Percentiles rank a stretch among this genome's conserved stretches.
phyloP scores from a whole-genome alignment of 2,329 filamentous ascomycete genomes.

The Neofusicoccum ribis region DNA sequence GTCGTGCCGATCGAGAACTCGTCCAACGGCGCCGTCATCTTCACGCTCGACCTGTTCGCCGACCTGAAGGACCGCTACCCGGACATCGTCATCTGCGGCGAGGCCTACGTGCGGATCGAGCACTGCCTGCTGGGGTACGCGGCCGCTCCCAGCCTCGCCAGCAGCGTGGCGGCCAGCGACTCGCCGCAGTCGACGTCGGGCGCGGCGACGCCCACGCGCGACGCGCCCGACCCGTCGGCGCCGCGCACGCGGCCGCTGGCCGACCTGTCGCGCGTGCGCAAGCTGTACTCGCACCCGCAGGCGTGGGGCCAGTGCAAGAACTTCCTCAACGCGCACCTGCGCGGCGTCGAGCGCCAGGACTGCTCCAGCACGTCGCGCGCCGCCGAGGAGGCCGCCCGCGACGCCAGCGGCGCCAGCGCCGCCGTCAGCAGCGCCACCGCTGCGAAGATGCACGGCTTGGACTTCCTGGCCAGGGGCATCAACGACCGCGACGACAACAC shows the following conservation, averaged over 20 bases:
- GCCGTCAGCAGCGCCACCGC: slow-evolving; percentile 79
- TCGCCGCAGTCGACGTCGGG: slow-evolving; percentile 32
- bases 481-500: slow-evolving; percentile 75
- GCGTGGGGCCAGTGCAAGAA: slow-evolving; percentile 86
- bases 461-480: slow-evolving; percentile 68
- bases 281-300: slow-evolving; percentile 90
- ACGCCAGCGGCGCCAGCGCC: slow-evolving; percentile 63
- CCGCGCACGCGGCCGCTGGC: too few relatives aligned
- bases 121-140: slow-evolving; percentile 74
- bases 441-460: slow-evolving; percentile 65
- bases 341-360: slow-evolving; percentile 76
- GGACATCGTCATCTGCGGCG: slow-evolving; percentile 74
- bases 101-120: slow-evolving; percentile 83
- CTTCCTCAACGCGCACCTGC: slow-evolving; percentile 71
- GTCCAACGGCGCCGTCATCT: slow-evolving; percentile 87
- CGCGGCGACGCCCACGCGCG: slow-evolving; percentile 53
- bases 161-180: not conserved
- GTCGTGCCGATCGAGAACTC: slow-evolving; percentile 96
- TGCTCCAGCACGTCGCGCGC: slow-evolving; percentile 83
- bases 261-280: slow-evolving; percentile 63
- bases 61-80: slow-evolving; percentile 66
- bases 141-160: not conserved
- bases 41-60: slow-evolving; percentile 85
- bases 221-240: slow-evolving; percentile 50
- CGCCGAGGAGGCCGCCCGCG: slow-evolving; percentile 69